Evolutionary conservation across 768 basidiomycete species (phyloP), one percentile per base, ranked within the genome.

Genomic region (Rickenella mellea): DNA sequence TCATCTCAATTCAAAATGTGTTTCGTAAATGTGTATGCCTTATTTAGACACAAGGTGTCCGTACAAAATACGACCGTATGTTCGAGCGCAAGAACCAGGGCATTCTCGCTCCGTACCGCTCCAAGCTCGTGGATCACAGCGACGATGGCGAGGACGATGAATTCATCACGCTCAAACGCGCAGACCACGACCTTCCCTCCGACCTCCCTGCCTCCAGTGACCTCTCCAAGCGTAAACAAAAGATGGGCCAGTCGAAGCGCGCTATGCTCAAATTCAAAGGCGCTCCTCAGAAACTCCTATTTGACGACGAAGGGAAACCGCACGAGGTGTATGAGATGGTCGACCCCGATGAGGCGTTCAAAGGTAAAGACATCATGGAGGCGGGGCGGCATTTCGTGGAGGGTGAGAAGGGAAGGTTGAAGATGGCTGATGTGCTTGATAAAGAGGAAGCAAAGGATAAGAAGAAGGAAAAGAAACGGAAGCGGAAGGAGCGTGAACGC

Each of bases 51-150:
- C 55, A 58, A 8, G 65, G 61, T 31, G 80, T 85, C 0, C 77
- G 86, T 39, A 97, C 94, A 2, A 97, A 94, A 63, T 96, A 97
- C 59, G 94, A 97, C 61, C 78, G 89, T 40, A 97, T 99, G 92
- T 98, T 97, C 57, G 85, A 87, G 55, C 78, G 93, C 43, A 94
- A 89, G 60, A 97, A 96, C 57, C 93, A 96, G 59, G 83, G 80
- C 48, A 81, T 97, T 38, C 72, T 97, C 25, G 90, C 92, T 0
- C 76, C 80, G 46, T 92, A 96, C 60, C 97, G 96, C 65, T 72
- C 68, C 44, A 90, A 88, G 55, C 79, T 99, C 28, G 68, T 98
- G 46, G 85, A 88, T 47, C 82, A 82, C 49, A 68, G 66, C 30
- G 65, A 61, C 7, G 67, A 59, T 10, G 63, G 55, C 9, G 53